Conservation (phyloP, 2,329 filamentous ascomycete species). For the Didymella segeticola region DNA sequence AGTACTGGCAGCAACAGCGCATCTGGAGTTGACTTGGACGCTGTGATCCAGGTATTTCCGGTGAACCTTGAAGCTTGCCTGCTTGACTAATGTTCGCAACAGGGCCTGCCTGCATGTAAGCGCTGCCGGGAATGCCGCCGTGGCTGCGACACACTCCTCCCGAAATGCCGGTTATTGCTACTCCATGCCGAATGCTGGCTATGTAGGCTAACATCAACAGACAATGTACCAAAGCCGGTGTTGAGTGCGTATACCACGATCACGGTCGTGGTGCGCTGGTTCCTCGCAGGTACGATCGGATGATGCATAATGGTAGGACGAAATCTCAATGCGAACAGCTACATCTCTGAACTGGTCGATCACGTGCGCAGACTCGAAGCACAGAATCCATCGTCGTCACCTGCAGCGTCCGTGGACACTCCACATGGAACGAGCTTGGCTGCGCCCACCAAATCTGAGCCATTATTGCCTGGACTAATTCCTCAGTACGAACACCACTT, state of each 20-base stretch:
- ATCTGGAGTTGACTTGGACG: constrained; percentile 25
- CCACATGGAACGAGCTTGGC: constrained; percentile 16
- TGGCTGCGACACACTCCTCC: constrained; percentile 46
- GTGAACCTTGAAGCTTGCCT: neutral
- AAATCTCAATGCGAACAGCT: constrained; percentile 25
- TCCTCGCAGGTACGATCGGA: constrained; percentile 34
- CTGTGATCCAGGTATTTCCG: constrained; percentile 31
- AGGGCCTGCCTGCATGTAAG: constrained; percentile 45
- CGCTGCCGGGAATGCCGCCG: constrained; percentile 46
- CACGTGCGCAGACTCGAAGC: constrained; percentile 41
- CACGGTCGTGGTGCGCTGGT: constrained; percentile 42
- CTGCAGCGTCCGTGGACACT: constrained; percentile 24
- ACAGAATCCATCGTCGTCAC: constrained; percentile 28
- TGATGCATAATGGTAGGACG: neutral
- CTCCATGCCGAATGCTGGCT: neutral
- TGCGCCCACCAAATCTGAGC: constrained; percentile 22
- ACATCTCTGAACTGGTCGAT: constrained; percentile 45
- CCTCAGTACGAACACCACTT: constrained; percentile 44
- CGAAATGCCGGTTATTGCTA: constrained; percentile 39
- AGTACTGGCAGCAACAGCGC: constrained; percentile 4
- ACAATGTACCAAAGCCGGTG: constrained; percentile 46
- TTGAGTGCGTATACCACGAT: constrained; percentile 46
- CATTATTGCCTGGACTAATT: constrained; percentile 18
- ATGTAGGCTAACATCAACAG: constrained; percentile 26
- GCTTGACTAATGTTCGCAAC: constrained; percentile 8